Conservation (phyloP, 768 basidiomycete genomes). For the Tulasnella sp. region DNA sequence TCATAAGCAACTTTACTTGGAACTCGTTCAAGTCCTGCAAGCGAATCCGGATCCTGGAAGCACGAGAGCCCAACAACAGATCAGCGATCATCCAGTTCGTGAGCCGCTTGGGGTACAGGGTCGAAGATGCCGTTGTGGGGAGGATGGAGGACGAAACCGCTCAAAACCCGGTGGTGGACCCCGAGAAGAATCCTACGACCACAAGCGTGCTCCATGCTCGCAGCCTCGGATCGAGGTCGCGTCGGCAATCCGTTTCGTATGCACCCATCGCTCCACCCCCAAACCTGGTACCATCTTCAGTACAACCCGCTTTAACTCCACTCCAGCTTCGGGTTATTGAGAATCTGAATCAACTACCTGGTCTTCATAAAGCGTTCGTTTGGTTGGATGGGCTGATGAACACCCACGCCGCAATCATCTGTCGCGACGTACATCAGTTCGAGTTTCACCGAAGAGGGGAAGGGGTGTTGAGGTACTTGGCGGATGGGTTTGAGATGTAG, state of each 20-base stretch:
- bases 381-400: conserved; percentile 60
- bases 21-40: conserved; percentile 46
- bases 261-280: neutral
- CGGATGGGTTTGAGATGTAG: conserved; percentile 49
- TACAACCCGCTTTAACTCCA: conserved; percentile 46
- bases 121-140: conserved; percentile 57
- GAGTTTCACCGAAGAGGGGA: conserved; percentile 57
- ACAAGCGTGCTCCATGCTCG: neutral
- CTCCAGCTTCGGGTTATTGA: conserved; percentile 54
- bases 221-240: neutral
- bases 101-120: conserved; percentile 38
- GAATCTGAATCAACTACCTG: conserved; percentile 63
- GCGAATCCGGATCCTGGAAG: conserved; percentile 63
- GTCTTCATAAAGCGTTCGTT: conserved; percentile 65
- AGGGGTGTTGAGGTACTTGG: conserved; percentile 69
- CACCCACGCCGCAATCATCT: conserved; percentile 68
- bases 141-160: conserved; percentile 47
- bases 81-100: conserved; percentile 18
- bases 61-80: conserved; percentile 37
- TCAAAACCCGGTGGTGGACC: neutral
- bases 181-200: conserved; percentile 31
- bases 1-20: conserved; percentile 38
- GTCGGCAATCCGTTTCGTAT: neutral
- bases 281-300: neutral
- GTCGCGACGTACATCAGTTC: conserved; percentile 61